These are phyloP conservation scores for Penicillium sp. DNA, from an alignment of 2,329 filamentous ascomycete genomes.

Conservation along the genomic window DNA sequence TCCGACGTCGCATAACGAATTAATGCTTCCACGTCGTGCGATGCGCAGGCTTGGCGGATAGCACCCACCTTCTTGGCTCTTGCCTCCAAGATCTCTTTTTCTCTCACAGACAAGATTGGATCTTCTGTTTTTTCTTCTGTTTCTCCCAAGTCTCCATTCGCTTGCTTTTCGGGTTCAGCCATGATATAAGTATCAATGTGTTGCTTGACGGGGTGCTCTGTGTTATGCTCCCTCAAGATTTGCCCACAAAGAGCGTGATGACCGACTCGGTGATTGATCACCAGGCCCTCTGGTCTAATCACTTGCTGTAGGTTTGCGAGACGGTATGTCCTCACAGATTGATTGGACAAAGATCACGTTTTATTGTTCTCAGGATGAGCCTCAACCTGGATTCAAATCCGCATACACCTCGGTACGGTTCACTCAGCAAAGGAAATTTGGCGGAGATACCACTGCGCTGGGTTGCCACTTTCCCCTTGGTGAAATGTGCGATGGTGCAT, in stretches of 20 bases:
- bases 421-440: neutral
- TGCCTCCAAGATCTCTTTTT: slow-evolving; percentile 3
- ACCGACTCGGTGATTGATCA: neutral
- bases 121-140: neutral
- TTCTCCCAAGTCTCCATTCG: too few species aligned
- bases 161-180: neutral
- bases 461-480: neutral
- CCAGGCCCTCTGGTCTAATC: neutral
- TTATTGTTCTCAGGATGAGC: neutral
- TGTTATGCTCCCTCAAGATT: neutral
- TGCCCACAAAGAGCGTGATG: neutral
- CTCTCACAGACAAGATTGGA: neutral
- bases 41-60: slow-evolving; percentile 63
- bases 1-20: slow-evolving; percentile 61
- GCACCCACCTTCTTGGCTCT: slow-evolving; percentile 43
- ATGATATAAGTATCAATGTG: slow-evolving; percentile 8
- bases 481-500: neutral
- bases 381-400: neutral
- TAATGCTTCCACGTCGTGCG: slow-evolving; percentile 59
- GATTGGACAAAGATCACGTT: neutral
- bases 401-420: neutral
- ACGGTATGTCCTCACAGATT: neutral
- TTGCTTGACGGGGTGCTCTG: neutral
- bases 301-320: neutral
- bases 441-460: neutral